Percentiles rank a stretch among this genome's conserved stretches.
These are phyloP conservation scores for Rhizophagus clarus DNA, from an alignment of 192 early-diverging fungal genomes.

Conservation along the genomic window DNA sequence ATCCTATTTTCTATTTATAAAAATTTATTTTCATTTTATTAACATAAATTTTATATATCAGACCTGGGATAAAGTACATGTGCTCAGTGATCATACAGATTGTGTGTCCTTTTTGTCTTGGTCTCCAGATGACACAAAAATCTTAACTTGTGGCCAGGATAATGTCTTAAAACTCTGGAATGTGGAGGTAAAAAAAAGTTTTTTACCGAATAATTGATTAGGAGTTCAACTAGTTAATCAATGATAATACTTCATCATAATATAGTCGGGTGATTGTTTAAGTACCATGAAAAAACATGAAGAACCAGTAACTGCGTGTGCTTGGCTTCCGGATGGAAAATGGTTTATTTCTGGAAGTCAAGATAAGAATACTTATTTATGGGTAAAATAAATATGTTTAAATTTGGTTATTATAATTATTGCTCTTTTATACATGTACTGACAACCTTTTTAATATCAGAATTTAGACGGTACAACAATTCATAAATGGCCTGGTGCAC, in stretches of 20 bases:
- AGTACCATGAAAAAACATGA: conserved; percentile 68
- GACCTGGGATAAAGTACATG: conserved; percentile 58
- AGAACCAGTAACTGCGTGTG: conserved; percentile 80
- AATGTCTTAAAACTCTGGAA: conserved; percentile 82
- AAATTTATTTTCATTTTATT: not conserved
- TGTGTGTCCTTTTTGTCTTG: conserved; percentile 86
- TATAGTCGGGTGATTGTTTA: conserved; percentile 61
- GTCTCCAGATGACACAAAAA: conserved; percentile 80
- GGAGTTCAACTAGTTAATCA: not conserved
- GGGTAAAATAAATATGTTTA: conserved; percentile 57
- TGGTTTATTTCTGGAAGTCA: conserved; percentile 84
- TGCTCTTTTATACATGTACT: not conserved
- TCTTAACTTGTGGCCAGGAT: conserved; percentile 85
- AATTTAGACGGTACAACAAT: conserved; percentile 56
- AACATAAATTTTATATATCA: conserved; percentile 34
- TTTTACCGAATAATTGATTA: not conserved
- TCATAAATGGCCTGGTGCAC: conserved; percentile 59
- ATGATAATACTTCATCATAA: not conserved
- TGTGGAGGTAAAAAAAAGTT: conserved; percentile 49
- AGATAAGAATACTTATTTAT: conserved; percentile 77
- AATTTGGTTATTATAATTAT: conserved; percentile 11
- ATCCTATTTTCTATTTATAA: not conserved
- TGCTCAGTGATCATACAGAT: conserved; percentile 63
- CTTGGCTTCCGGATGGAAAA: conserved; percentile 84
- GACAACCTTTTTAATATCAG: conserved; percentile 30